These are phyloP conservation scores for Boletus sp. DNA, from an alignment of 768 basidiomycete genomes.

Conservation along the genomic window DNA sequence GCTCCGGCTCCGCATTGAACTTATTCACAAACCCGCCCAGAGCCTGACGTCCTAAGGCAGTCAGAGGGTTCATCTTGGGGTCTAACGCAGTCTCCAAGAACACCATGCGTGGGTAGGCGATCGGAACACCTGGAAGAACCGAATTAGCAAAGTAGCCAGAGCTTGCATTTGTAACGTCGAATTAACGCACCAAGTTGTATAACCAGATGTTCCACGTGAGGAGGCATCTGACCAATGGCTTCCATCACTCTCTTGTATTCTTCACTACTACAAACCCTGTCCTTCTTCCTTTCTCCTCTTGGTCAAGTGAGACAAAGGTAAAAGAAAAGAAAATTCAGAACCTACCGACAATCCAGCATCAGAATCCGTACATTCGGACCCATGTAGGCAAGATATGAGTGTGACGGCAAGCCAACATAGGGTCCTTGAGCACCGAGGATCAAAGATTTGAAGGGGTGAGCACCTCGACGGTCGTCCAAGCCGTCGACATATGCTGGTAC, in stretches of 20 bases:
- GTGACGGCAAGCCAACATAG: conserved; percentile 75
- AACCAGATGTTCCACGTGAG: conserved; percentile 73
- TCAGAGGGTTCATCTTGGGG: conserved; percentile 81
- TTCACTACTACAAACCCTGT: conserved; percentile 70
- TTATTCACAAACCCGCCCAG: conserved; percentile 82
- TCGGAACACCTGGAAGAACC: conserved; percentile 55
- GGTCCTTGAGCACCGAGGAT: conserved; percentile 76
- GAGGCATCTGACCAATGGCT: conserved; percentile 57
- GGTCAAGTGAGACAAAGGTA: conserved; percentile 2
- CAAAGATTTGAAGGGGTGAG: conserved; percentile 65
- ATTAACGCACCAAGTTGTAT: conserved; percentile 63
- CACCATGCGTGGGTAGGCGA: conserved; percentile 92
- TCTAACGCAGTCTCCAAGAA: conserved; percentile 80
- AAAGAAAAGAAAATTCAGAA: not conserved
- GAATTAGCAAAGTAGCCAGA: not conserved
- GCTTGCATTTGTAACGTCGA: not conserved
- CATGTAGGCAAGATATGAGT: conserved; percentile 77
- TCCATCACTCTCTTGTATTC: conserved; percentile 76
- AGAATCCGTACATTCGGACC: conserved; percentile 76
- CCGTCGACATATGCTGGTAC: conserved; percentile 55
- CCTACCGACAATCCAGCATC: conserved; percentile 78
- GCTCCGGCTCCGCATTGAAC: conserved; percentile 88
- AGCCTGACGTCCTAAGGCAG: conserved; percentile 67
- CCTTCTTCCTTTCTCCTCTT: conserved; percentile 82
- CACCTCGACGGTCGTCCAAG: conserved; percentile 52